phyloP scores from a whole-genome alignment of 495 filamentous ascomycete genomes.

The Penicillium verhagenii region DNA sequence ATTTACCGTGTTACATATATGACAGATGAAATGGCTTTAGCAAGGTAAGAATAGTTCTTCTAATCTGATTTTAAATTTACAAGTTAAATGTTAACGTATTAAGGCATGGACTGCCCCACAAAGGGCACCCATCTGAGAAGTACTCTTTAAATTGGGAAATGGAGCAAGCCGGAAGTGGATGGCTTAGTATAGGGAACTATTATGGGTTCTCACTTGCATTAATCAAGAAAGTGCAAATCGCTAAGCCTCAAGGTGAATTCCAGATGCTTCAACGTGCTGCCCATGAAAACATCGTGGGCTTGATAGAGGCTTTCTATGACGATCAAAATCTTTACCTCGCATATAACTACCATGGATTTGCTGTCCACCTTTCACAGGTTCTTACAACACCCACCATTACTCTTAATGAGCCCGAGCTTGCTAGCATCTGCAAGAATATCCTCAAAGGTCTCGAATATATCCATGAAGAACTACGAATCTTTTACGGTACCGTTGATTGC shows the following conservation, averaged over 20 bases:
- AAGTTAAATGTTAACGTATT: too few species aligned
- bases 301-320: conserved; percentile 7
- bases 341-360: neutral
- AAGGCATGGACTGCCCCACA: conserved; percentile 2
- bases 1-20: too few species aligned
- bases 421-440: neutral
- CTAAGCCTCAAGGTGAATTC: neutral
- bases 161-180: conserved; percentile 2
- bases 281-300: conserved; percentile 2
- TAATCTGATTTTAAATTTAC: too few species aligned
- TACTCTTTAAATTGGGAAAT: conserved; percentile 8
- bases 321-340: neutral
- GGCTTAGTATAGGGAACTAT: conserved; percentile 7
- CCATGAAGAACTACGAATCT: neutral
- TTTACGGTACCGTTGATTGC: neutral
- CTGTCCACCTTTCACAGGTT: neutral
- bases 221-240: conserved; percentile 2
- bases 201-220: conserved; percentile 5
- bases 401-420: neutral
- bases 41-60: too few species aligned
- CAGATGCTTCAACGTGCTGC: neutral
- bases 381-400: neutral
- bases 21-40: too few species aligned
- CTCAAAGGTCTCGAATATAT: neutral
- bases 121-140: conserved; percentile 3